Base-by-base conservation (phyloP, 257 asterid species). In the Orobanche coerulescens region DNA sequence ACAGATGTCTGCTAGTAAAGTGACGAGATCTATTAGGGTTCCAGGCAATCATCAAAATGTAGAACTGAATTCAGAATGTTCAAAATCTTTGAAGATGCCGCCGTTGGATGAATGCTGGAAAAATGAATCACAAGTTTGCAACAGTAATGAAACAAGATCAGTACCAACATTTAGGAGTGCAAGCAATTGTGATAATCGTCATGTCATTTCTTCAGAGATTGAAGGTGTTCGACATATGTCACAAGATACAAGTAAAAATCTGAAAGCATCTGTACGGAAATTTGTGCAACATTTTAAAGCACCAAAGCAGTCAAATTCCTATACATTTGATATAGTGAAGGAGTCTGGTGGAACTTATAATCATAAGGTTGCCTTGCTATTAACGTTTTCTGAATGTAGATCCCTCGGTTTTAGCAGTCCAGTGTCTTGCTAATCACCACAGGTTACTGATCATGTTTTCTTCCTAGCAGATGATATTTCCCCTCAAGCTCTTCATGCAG, bases 241-340 rank as follows among this genome's bases (percentile, higher is more conserved):
- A 2, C 71, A 73, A 56, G 53, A 77, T 58, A 58, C 70, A 7
- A 44, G 65, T 49, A 81, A 71, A 65, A 74, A 75, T 58, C 60
- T 78, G 61, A 78, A 78, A 78, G 73, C 82, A 40, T 75, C 86
- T 36, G 78, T 81, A 7, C 74, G 68, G 69, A 78, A 81, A 68
- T 71, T 78, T 66, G 80, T 79, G 44, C 81, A 81, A 28, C 79
- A 81, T 52, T 70, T 78, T 70, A 79, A 66, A 67, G 81, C 62
- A 42, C 69, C 87, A 68, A 81, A 78, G 75, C 82, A 72, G 66
- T 48, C 76, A 5, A 81, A 75, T 61, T 60, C 77, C 15, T 56
- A 33, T 43, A 15, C 73, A 19, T 16, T 16, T 51, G 83, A 69
- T 65, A 42, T 54, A 43, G 57, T 68, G 69, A 69, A 73, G 68